phyloP scores from a whole-genome alignment of 495 filamentous ascomycete species.

The Melanomma pulvis-pyrius region DNA sequence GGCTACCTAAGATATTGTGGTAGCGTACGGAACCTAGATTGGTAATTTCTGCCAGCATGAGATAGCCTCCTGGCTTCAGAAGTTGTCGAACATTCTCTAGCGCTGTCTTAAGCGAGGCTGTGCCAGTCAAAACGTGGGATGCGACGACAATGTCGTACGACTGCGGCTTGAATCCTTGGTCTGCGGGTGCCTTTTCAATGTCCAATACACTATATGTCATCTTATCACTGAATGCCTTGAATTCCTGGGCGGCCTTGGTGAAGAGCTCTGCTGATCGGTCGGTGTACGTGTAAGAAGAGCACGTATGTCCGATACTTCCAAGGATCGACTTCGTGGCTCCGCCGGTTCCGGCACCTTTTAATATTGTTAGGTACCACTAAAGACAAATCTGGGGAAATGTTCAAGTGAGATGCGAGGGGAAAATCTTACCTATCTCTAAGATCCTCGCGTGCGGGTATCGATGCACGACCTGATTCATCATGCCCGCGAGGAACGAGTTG shows the following conservation, averaged over 20 bases:
- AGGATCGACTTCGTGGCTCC: constrained; percentile 10
- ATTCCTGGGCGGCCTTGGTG: constrained; percentile 3
- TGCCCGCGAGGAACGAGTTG: background rate
- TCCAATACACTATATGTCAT: constrained; percentile 44
- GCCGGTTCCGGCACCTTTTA: constrained; percentile 12
- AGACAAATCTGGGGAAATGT: background rate
- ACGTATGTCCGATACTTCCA: background rate
- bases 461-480: constrained; percentile 7
- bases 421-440: constrained; percentile 10
- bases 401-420: background rate
- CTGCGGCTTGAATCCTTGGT: constrained; percentile 20
- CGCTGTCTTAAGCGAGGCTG: background rate
- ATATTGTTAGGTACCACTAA: background rate
- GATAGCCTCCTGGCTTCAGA: constrained; percentile 21
- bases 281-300: constrained; percentile 38
- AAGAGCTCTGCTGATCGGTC: constrained; percentile 26
- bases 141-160: constrained; percentile 30
- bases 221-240: constrained; percentile 20
- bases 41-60: constrained; percentile 14
- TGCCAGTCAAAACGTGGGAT: constrained; percentile 22
- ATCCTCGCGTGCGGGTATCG: constrained; percentile 12
- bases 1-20: background rate
- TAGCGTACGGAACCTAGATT: background rate
- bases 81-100: constrained; percentile 9
- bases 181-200: background rate